Evolutionary conservation across 768 basidiomycete species (phyloP).

Genomic region (Dacryopinax primogenitus): DNA sequence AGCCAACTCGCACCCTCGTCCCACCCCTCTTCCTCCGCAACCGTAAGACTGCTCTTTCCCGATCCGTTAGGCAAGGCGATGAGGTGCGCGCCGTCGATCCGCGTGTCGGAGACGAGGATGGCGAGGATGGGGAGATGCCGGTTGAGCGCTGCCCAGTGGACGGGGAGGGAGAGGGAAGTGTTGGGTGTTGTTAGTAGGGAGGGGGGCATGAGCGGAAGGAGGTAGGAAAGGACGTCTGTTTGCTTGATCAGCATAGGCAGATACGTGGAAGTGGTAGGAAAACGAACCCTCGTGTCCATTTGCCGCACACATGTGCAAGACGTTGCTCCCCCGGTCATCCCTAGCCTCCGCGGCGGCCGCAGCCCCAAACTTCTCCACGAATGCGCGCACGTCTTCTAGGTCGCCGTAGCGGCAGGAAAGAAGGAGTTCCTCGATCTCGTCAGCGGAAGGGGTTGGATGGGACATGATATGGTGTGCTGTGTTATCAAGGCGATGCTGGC

Average conservation of each 20-base stretch:
- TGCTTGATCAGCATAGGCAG: neutral
- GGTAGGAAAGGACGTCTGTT: slow-evolving; percentile 60
- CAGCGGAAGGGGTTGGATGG: slow-evolving; percentile 20
- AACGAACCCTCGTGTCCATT: slow-evolving; percentile 75
- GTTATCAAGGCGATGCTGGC: no score
- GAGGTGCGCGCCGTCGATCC: slow-evolving; percentile 50
- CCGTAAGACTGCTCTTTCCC: slow-evolving; percentile 63
- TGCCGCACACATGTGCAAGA: slow-evolving; percentile 75
- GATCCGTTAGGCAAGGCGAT: slow-evolving; percentile 67
- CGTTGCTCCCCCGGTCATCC: slow-evolving; percentile 68
- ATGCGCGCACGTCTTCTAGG: slow-evolving; percentile 58
- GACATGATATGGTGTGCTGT: no score
- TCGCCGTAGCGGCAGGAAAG: slow-evolving; percentile 83
- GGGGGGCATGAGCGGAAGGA: slow-evolving; percentile 48
- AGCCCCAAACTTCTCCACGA: slow-evolving; percentile 46
- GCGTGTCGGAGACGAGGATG: slow-evolving; percentile 36
- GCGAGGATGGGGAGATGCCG: slow-evolving; percentile 52
- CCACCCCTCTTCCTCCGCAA: slow-evolving; percentile 68
- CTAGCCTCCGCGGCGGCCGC: slow-evolving; percentile 32
- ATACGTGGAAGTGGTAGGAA: neutral
- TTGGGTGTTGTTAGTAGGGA: slow-evolving; percentile 52
- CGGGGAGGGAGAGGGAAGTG: slow-evolving; percentile 58
- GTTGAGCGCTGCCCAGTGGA: slow-evolving; percentile 89
- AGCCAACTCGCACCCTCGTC: slow-evolving; percentile 76
- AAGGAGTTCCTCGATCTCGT: slow-evolving; percentile 51